Base-by-base conservation (phyloP, 2,329 filamentous ascomycete species). In the Neonectria faginata region DNA sequence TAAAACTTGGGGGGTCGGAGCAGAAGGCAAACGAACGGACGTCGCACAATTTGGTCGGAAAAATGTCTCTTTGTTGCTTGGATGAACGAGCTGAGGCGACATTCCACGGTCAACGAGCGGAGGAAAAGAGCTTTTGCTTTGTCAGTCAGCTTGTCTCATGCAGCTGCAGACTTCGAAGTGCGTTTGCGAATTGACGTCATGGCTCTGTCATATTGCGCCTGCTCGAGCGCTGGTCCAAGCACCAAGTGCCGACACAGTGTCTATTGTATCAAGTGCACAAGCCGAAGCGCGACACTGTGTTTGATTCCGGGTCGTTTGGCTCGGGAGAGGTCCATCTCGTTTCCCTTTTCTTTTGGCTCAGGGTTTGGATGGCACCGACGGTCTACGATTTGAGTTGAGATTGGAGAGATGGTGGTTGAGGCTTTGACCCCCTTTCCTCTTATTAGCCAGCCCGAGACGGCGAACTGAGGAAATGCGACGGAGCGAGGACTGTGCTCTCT, bases 181-280 rank as follows among this genome's bases (percentile, higher is more conserved):
- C 51, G 52, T 53, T 67, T 63, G 47, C 33, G 42, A 56, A 51
- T 41, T 73, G 71, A 73, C 71, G 71, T 73, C 71, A 73, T 73
- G 53, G 31, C 20, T 48, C 56, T 57, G 65, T 73, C 71, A 73
- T 73, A 67, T 70, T 72, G 65, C 69, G 65, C 65, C 62, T 45
- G 33, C 45, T 54, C 57, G 55, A 63, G 53, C 60, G 31, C 41
- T 52, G 33, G 14, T n/a, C 45, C 54, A 57, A 66, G 65, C 70
- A 64, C 63, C 55, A 57, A 54, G 67, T 71, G 64, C 64, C 59
- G 57, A 50, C 71, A 73, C 71, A 73, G 71, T 73, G 71, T 44
- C 31, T 55, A 58, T 45, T 22, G 39, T 47, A 44, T 58, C 41
- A 47, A 48, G 45, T 60, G 54, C 63, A 51, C 52, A 33, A 55